Base-by-base conservation (phyloP, 345 rosid species). In the Trapa bicornis region DNA sequence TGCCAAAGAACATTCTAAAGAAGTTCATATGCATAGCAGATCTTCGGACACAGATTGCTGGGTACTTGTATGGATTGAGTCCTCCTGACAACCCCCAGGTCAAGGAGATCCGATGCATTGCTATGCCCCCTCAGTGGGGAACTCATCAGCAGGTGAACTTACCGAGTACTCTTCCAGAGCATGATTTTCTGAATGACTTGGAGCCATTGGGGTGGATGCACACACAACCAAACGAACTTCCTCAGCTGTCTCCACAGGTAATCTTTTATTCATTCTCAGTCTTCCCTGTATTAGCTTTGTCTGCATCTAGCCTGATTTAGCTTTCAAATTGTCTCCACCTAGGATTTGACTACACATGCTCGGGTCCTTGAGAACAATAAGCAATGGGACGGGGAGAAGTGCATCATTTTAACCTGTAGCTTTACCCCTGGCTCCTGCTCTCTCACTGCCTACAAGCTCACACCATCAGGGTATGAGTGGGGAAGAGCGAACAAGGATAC, bases 141-240 rank as follows among this genome's bases (percentile, higher is more conserved):
- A 85, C 83, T 61, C 96, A 91, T 54, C 99, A 89, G 77, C 86
- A 75, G 61, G 92, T 94, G 73, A 79, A 86, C 75, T 82, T 94
- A 42, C 99, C 99, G 32, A 85, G 89, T 2, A 73, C 91, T 53
- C 97, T 94, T 63, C 97, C 97, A 37, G 99, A 94, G 76, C 96
- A 94, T 71, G 97, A 89, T 56, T 91, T 91, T 82, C 68, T 94
- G 42, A 86, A 79, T 41, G 97, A 91, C 78, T 82, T 94, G 43
- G 99, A 94, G 87, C 99, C 99, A 52, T 65, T 94, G 81, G 99
- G 99, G 73, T 95, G 96, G 97, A 82, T 95, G 89, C 99, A 95
- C 77, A 95, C 99, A 11, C 99, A 95, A 57, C 99, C 97, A 8
- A 95, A 95, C 62, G 99, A 95, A 82, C 96, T 95, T 68, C 97